Conservation (phyloP, 371 early-diverging fungal genomes). For the Nosema bombycis region DNA sequence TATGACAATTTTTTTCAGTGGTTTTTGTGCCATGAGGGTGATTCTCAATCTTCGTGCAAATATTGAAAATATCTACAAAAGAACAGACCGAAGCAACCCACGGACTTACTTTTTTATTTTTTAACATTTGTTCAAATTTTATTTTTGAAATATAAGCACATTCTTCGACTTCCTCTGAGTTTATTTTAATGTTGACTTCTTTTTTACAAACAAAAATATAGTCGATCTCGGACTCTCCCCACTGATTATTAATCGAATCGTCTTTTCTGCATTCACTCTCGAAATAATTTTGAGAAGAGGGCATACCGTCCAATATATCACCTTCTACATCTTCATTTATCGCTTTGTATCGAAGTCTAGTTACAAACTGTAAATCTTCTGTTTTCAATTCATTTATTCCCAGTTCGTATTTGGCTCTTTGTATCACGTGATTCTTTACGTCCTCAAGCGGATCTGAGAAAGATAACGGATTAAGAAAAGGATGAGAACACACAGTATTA, state of each 20-base stretch:
- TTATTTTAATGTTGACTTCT: neutral
- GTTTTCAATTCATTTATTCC: slow-evolving; percentile 8
- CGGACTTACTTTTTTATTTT: neutral
- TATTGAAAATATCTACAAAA: slow-evolving; percentile 17
- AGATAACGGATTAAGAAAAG: slow-evolving; percentile 27
- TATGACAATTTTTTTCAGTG: slow-evolving; percentile 43
- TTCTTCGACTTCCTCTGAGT: slow-evolving; percentile 27
- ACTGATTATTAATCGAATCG: neutral
- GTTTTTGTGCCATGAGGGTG: slow-evolving; percentile 43
- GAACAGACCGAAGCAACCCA: slow-evolving; percentile 14
- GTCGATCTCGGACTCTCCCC: slow-evolving; percentile 37
- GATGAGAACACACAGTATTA: slow-evolving; percentile 47
- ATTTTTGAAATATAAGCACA: slow-evolving; percentile 4
- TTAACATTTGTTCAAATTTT: slow-evolving; percentile 12
- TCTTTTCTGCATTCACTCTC: neutral
- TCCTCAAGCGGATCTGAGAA: slow-evolving; percentile 32
- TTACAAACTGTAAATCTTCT: slow-evolving; percentile 32
- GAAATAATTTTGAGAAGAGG: neutral
- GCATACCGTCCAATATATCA: slow-evolving; percentile 14
- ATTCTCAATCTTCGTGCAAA: neutral
- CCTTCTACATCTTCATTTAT: neutral
- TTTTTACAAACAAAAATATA: slow-evolving; percentile 32
- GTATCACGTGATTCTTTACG: slow-evolving; percentile 27
- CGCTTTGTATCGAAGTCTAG: slow-evolving; percentile 37
- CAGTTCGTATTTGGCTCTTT: slow-evolving; percentile 30